These are phyloP conservation scores for Wickerhamomyces tratensis DNA, from an alignment of 805 yeast genomes.

Conservation along the genomic window DNA sequence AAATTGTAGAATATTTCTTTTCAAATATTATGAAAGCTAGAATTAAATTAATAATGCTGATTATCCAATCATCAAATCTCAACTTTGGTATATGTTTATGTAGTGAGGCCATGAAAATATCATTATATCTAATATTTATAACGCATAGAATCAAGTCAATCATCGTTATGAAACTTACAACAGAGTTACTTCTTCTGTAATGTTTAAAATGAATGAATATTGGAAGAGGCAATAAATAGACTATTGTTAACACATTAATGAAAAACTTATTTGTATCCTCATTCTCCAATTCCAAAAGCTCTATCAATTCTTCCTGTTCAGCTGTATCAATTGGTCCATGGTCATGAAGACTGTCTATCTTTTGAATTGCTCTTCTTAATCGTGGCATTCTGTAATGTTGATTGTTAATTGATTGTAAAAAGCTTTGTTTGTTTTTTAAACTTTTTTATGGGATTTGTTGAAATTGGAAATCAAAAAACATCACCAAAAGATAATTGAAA, in stretches of 20 bases:
- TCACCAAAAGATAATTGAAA: too few species aligned
- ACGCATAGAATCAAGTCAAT: background rate
- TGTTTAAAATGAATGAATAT: conserved; percentile 4
- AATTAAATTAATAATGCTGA: background rate
- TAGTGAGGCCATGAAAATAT: background rate
- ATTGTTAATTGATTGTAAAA: conserved; percentile 8
- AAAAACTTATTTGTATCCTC: conserved; percentile 4
- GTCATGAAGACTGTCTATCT: conserved; percentile 4
- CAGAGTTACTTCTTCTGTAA: conserved; percentile 3
- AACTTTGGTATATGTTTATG: background rate
- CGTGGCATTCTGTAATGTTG: conserved; percentile 1
- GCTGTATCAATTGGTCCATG: conserved; percentile 15
- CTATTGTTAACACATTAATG: conserved; percentile 9
- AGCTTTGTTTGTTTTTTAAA: too few species aligned
- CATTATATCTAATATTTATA: background rate
- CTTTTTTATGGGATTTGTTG: too few species aligned
- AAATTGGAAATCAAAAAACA: too few species aligned
- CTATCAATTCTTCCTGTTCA: conserved; percentile 20
- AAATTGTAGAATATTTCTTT: background rate
- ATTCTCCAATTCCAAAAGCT: conserved; percentile 7
- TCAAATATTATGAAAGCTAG: background rate
- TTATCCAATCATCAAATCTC: background rate
- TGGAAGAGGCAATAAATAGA: conserved; percentile 7
- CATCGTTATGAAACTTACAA: conserved; percentile 3
- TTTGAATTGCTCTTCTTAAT: conserved; percentile 3